These are phyloP conservation scores for Babjeviella inositovora DNA, from an alignment of 805 yeast genomes.

Conservation along the genomic window DNA sequence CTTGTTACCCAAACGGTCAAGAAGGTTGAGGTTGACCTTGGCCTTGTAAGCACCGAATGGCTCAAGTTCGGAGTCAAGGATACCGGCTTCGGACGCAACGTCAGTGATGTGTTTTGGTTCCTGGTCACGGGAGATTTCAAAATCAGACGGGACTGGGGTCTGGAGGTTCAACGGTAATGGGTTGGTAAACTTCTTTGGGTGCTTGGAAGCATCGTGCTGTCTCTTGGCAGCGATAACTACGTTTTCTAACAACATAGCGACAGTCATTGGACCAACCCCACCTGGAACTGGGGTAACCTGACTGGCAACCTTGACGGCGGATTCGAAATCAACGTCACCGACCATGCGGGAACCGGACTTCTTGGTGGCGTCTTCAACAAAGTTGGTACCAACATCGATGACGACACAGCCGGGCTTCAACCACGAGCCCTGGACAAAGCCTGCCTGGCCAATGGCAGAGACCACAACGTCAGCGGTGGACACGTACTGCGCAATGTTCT, in stretches of 20 bases:
- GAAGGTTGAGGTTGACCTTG: slow-evolving; percentile 48
- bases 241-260: slow-evolving; percentile 65
- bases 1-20: slow-evolving; percentile 42
- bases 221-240: slow-evolving; percentile 54
- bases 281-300: slow-evolving; percentile 82
- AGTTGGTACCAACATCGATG: slow-evolving; percentile 76
- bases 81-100: slow-evolving; percentile 56
- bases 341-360: slow-evolving; percentile 60
- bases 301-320: slow-evolving; percentile 34
- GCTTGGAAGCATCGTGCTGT: too few relatives aligned
- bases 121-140: slow-evolving; percentile 64
- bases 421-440: slow-evolving; percentile 64
- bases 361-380: slow-evolving; percentile 44
- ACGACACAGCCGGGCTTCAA: slow-evolving; percentile 51
- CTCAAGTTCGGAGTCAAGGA: slow-evolving; percentile 53
- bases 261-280: slow-evolving; percentile 90
- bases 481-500: slow-evolving; percentile 30
- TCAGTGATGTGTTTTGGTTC: slow-evolving; percentile 54
- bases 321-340: slow-evolving; percentile 61
- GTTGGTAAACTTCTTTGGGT: slow-evolving; percentile 25
- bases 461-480: slow-evolving; percentile 60
- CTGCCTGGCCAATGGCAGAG: slow-evolving; percentile 62
- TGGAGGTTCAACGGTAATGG: slow-evolving; percentile 41
- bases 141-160: slow-evolving; percentile 69
- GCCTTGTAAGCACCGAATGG: slow-evolving; percentile 67